A percentile compares a stretch with the other conserved stretches of the same genome.
Evolutionary conservation across 768 basidiomycete genomes (phyloP).

Genomic region (Tulasnella sp.): DNA sequence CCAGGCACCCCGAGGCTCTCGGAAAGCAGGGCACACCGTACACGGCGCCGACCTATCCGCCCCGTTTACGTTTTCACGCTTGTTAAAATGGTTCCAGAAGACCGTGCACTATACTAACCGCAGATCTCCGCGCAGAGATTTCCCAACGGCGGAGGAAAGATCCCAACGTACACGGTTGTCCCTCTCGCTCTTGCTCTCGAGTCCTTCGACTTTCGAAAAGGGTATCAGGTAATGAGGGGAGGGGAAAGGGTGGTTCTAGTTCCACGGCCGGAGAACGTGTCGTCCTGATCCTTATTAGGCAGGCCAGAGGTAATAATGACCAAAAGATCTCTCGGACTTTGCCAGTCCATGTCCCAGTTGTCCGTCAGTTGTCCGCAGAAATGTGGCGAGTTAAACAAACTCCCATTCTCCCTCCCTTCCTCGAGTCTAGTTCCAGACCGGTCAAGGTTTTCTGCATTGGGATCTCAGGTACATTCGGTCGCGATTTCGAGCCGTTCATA

Average conservation of each 20-base stretch:
- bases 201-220: not conserved
- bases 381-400: not conserved
- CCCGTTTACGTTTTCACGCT: not conserved
- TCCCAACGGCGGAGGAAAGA: not conserved
- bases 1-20: not conserved
- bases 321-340: not conserved
- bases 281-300: not conserved
- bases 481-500: not conserved
- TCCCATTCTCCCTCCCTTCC: too few species aligned
- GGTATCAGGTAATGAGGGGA: not conserved
- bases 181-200: not conserved
- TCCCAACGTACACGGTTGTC: not conserved
- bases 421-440: not conserved
- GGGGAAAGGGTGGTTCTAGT: not conserved
- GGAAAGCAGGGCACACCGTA: not conserved
- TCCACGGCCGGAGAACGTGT: not conserved
- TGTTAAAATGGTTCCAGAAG: not conserved
- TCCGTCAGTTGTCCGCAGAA: not conserved
- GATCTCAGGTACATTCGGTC: not conserved
- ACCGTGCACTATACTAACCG: not conserved
- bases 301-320: not conserved
- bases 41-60: not conserved
- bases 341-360: not conserved
- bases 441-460: not conserved
- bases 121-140: not conserved